phyloP scores from a whole-genome alignment of 192 early-diverging fungal species.

The Coemansia sp. region DNA sequence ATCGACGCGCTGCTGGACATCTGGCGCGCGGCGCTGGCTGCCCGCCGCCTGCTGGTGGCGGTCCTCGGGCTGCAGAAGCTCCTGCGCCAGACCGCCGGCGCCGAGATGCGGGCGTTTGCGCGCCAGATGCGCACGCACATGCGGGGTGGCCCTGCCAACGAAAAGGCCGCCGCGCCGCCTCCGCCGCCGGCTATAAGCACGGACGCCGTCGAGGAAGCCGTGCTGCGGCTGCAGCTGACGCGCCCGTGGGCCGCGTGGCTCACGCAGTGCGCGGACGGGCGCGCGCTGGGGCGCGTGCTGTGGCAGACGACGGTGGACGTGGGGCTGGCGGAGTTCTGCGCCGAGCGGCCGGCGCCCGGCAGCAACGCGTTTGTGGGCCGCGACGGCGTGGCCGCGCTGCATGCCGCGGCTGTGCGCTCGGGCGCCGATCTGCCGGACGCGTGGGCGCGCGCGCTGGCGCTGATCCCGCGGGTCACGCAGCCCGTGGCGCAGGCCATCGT shows the following conservation, averaged over 20 bases:
- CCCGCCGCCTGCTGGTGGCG: conserved; percentile 13
- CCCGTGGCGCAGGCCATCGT: conserved; percentile 33
- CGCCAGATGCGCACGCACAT: conserved; percentile 29
- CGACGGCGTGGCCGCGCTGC: conserved; percentile 10
- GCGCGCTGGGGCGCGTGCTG: conserved; percentile 22
- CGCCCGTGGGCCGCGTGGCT: conserved; percentile 32
- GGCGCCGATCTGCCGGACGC: conserved; percentile 30
- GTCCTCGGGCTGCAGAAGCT: conserved; percentile 31
- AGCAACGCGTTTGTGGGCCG: conserved; percentile 2
- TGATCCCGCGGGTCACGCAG: conserved; percentile 37
- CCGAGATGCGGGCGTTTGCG: conserved; percentile 33
- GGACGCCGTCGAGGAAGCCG: conserved; percentile 14
- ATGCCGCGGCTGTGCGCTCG: conserved; percentile 14
- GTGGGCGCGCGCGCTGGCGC: conserved; percentile 31
- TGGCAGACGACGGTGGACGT: conserved; percentile 32
- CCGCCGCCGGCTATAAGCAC: background rate
- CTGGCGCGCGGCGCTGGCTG: conserved; percentile 27
- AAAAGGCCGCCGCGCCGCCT: background rate
- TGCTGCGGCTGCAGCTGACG: conserved; percentile 27
- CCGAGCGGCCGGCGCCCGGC: background rate
- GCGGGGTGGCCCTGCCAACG: background rate
- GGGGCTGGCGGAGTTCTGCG: conserved; percentile 13
- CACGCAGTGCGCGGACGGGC: conserved; percentile 22
- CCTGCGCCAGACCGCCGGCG: conserved; percentile 2
- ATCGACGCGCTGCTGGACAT: conserved; percentile 13